These are phyloP conservation scores for Bauhinia variegata DNA, from an alignment of 306 rosid species.

Conservation along the genomic window DNA sequence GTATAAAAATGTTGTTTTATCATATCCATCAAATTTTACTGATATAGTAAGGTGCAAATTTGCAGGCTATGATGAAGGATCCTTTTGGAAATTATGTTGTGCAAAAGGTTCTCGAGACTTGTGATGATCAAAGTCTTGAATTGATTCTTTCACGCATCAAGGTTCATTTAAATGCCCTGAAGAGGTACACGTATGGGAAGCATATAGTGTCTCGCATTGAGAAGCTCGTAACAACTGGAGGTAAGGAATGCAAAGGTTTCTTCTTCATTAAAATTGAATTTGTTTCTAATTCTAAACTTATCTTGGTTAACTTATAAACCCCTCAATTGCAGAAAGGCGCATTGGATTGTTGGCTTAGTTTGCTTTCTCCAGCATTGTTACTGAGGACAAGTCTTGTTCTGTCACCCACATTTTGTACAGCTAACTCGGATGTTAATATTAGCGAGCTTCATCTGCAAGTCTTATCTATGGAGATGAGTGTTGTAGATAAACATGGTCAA, in stretches of 20 bases:
- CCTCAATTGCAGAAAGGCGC: slow-evolving; percentile 79
- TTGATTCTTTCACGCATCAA: slow-evolving; percentile 90
- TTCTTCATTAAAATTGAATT: slow-evolving; percentile 21
- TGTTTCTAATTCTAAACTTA: neutral
- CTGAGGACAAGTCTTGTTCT: slow-evolving; percentile 32
- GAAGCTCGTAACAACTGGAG: slow-evolving; percentile 94
- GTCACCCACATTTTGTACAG: slow-evolving; percentile 71
- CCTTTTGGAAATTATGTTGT: slow-evolving; percentile 96
- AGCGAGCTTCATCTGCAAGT: slow-evolving; percentile 41
- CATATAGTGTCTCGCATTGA: slow-evolving; percentile 95
- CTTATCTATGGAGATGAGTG: slow-evolving; percentile 37
- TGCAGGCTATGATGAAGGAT: slow-evolving; percentile 98
- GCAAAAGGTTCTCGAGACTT: slow-evolving; percentile 94
- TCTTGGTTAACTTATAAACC: slow-evolving; percentile 24
- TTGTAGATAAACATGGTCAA: slow-evolving; percentile 66
- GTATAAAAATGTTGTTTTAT: slow-evolving; percentile 24
- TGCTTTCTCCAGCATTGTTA: slow-evolving; percentile 46
- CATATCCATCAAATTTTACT: slow-evolving; percentile 28
- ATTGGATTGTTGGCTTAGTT: slow-evolving; percentile 73
- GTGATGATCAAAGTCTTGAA: slow-evolving; percentile 85
- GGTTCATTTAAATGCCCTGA: slow-evolving; percentile 89
- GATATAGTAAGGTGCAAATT: slow-evolving; percentile 31
- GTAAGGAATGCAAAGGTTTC: slow-evolving; percentile 43
- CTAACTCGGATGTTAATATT: slow-evolving; percentile 58
- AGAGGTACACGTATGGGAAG: slow-evolving; percentile 91